phyloP scores from a whole-genome alignment of 306 rosid genomes.

The Rosa persica region DNA sequence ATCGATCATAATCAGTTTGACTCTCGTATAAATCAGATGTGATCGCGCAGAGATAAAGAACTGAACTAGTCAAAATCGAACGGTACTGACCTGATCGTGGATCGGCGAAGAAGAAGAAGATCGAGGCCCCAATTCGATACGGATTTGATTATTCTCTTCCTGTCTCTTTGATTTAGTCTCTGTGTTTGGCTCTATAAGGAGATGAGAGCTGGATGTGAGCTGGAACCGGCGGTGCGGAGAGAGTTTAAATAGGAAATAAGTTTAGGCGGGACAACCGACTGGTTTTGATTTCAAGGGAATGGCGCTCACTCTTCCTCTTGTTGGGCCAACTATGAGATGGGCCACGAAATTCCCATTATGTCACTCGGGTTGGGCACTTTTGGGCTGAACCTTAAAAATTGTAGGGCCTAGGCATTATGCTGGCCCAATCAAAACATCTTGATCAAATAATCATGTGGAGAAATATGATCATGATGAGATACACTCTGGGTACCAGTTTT shows the following conservation, averaged over 20 bases:
- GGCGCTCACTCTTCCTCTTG: neutral
- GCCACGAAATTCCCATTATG: too few relatives aligned
- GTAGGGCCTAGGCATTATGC: too few relatives aligned
- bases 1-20: neutral
- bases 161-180: neutral
- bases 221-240: slow-evolving; percentile 11
- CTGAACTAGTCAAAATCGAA: neutral
- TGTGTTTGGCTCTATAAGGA: neutral
- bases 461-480: too few relatives aligned
- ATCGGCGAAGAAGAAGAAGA: neutral
- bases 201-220: slow-evolving; percentile 9
- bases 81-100: slow-evolving; percentile 3
- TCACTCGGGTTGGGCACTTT: too few relatives aligned
- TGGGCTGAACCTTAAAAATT: too few relatives aligned
- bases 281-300: slow-evolving; percentile 11
- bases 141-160: neutral
- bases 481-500: too few relatives aligned
- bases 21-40: neutral
- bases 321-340: too few relatives aligned
- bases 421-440: too few relatives aligned
- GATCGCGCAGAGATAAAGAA: neutral
- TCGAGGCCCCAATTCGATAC: neutral
- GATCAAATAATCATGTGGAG: too few relatives aligned
- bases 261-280: neutral
- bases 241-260: neutral